Conservation (phyloP, 228 moss, liverwort and hornwort genomes). For the Sphagnum fallax region DNA sequence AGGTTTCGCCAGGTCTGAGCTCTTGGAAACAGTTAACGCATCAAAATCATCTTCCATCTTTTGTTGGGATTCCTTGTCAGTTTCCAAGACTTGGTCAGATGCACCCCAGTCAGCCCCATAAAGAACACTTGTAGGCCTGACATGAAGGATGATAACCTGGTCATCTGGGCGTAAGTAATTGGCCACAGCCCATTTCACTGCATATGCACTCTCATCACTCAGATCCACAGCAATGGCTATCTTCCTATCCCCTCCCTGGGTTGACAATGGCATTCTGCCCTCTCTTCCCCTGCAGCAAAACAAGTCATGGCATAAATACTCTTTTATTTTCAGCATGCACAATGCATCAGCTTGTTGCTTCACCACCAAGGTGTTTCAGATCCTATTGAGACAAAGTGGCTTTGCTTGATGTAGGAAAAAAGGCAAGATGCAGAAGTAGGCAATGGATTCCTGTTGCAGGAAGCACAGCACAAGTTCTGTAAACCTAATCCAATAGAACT, state of each 20-base stretch:
- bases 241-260: conserved; percentile 53
- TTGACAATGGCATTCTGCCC: conserved; percentile 48
- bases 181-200: conserved; percentile 63
- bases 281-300: conserved; percentile 10
- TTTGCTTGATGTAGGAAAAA: no score
- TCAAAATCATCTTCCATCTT: conserved; percentile 98
- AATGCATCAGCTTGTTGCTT: no score
- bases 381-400: no score
- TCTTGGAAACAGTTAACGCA: conserved; percentile 74
- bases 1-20: conserved; percentile 77
- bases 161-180: conserved; percentile 63
- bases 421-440: no score
- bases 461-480: no score
- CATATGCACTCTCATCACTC: conserved; percentile 65
- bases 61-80: conserved; percentile 86
- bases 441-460: no score
- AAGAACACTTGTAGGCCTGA: conserved; percentile 90
- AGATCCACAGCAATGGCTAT: conserved; percentile 64
- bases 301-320: no score
- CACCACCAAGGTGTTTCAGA: no score
- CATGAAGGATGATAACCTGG: conserved; percentile 81
- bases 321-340: no score
- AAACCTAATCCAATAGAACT: no score
- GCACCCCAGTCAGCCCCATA: conserved; percentile 99
- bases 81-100: conserved; percentile 85